Base-by-base conservation (phyloP, 1,284 basidiomycete species). In the Rhizoctonia solani region DNA sequence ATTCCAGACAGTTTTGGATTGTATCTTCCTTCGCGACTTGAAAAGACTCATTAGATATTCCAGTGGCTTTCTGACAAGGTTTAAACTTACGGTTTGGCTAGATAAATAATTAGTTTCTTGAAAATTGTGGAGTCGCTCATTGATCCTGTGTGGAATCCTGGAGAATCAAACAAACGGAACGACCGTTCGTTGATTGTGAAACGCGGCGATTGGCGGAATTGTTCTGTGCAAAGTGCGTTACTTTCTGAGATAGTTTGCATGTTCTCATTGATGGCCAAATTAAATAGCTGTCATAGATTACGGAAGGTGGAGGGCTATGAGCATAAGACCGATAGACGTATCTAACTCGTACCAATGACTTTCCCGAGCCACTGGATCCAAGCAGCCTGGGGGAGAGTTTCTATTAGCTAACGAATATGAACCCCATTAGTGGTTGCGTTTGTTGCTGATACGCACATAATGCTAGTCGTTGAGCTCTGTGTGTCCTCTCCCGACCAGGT, bases 341-440 rank as follows among this genome's bases (percentile, higher is more conserved):
- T 8, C 42, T 13, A 34, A 9, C 3, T n/a, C 58, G 8, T n/a
- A 66, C 61, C 14, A 27, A 39, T 23, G 61, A 46, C 39, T 66
- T 66, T 16, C 61, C 61, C 1, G 39, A 42, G 14, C 61, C 61
- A 34, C 41, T 53, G 19, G 61, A 52, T 19, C 61, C 61, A 5
- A 66, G 34, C 19, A 66, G 14, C 5, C 61, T 66, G 0, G 23
- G 19, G 30, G 6, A 19, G 8, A 9, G 21, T 46, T 9, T 9
- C 29, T 25, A 52, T 23, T 23, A 47, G 3, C 4, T 19, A 41
- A 27, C 46, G 11, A 47, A 29, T 3, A 21, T 47, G n/a, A 47
- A 30, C 21, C 42, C 6, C 39, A 56, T 27, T n/a, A n/a, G n/a
- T n/a, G n/a, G n/a, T n/a, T n/a, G n/a, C n/a, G n/a, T n/a, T n/a